Evolutionary conservation across 75 land plant species (phyloP), one percentile per base, ranked within the genome.

Genomic region (Azolla pinnata): DNA sequence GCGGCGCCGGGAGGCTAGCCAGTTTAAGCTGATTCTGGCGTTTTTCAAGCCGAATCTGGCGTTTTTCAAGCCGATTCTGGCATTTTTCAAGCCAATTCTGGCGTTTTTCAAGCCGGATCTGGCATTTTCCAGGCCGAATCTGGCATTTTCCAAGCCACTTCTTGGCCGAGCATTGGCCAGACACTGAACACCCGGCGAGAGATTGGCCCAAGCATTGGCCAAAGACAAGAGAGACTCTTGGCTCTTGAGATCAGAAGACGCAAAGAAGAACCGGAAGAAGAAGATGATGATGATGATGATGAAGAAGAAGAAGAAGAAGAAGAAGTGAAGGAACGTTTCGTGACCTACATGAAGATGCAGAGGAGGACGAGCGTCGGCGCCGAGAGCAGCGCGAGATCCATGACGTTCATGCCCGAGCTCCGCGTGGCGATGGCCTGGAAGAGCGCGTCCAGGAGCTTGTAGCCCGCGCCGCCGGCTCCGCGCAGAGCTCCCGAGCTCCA

Each of bases 261-360:
- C 42, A 38, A 38, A 38, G 7, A 38, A 38, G 14, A 38, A 38
- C 7, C 7, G 42, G 42, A 38, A 7, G 12, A 38, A 7, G 42
- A 8, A 38, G 14, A 38, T 38, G 42, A 38, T 38, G 42, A 38
- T 38, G 14, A 14, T 38, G 42, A 8, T 38, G 7, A 7, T 38
- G 42, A 8, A 8, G 14, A 7, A 38, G 14, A 14, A 38, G 14
- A 38, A 38, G 42, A 14, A 38, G 14, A 38, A 8, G 42, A 38
- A 38, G 14, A 38, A 8, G 42, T 20, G n/a, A 14, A 29, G 17
- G 26, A 16, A 12, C 2, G n/a, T n/a, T n/a, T n/a, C n/a, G n/a
- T n/a, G n/a, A 73, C 95, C 78, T 24, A 88, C 91, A 85, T 85
- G 80, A 85, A 80, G 25, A 73, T 57, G 27, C 73, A 50, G 57